A percentile compares a stretch with the other conserved stretches of the same genome.
phyloP scores from a whole-genome alignment of 129 eudicot genomes.

The Pittosporum tobira region DNA sequence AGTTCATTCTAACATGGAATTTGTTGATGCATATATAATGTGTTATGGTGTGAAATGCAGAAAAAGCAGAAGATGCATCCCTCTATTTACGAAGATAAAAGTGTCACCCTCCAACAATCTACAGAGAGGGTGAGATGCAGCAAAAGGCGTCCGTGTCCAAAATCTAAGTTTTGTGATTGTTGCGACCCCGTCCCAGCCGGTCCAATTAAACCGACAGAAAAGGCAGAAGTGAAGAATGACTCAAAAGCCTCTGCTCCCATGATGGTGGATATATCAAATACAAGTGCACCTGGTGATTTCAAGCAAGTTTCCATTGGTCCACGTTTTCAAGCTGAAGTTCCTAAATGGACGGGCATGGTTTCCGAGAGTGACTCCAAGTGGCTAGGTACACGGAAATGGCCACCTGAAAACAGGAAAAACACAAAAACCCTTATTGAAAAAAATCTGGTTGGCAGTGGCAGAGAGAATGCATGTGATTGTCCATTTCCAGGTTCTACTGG shows the following conservation, averaged over 20 bases:
- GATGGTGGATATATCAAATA: neutral
- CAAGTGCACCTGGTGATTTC: constrained; percentile 16
- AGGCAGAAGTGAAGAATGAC: constrained; percentile 12
- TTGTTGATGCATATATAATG: too few relatives aligned
- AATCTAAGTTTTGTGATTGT: constrained; percentile 30
- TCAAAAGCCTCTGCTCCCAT: constrained; percentile 3
- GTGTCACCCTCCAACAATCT: constrained; percentile 28
- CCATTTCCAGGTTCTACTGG: constrained; percentile 36
- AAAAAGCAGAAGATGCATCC: constrained; percentile 76
- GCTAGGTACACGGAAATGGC: constrained; percentile 64
- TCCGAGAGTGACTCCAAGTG: constrained; percentile 61
- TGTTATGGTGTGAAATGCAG: constrained; percentile 27
- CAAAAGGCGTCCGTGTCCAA: constrained; percentile 32
- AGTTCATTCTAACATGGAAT: too few relatives aligned
- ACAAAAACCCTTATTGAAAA: constrained; percentile 17
- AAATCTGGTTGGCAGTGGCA: constrained; percentile 44
- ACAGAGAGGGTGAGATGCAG: constrained; percentile 48
- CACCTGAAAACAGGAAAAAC: constrained; percentile 26
- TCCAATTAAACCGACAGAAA: constrained; percentile 7
- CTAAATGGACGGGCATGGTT: constrained; percentile 48
- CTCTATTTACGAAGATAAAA: constrained; percentile 56
- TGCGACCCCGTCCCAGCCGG: constrained; percentile 36
- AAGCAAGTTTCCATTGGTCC: constrained; percentile 40
- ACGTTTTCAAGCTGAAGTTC: constrained; percentile 53
- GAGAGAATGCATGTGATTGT: constrained; percentile 41